A percentile compares a stretch with the other conserved stretches of the same genome.
phyloP scores from a whole-genome alignment of 805 yeast genomes.

The Saccharomycopsis olivae region DNA sequence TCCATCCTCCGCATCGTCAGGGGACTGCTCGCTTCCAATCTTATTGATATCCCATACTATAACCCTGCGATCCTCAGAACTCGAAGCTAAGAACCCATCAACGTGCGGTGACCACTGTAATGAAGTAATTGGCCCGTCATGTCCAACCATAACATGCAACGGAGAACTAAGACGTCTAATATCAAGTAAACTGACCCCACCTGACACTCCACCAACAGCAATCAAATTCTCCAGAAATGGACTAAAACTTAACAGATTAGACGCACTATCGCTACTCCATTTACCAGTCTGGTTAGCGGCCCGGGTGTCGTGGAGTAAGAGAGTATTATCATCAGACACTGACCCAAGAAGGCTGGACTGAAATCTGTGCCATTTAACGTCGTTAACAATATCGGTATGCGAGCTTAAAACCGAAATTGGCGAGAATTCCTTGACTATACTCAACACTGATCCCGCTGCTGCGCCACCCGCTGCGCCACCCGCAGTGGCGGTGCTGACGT shows the following conservation, averaged over 20 bases:
- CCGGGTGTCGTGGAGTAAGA: conserved; percentile 47
- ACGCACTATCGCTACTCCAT: conserved; percentile 19
- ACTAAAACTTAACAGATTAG: conserved; percentile 56
- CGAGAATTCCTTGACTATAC: background rate
- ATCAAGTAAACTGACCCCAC: conserved; percentile 58
- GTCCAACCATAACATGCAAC: conserved; percentile 73
- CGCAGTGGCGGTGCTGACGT: conserved; percentile 23
- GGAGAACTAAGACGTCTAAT: conserved; percentile 36
- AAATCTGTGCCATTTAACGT: conserved; percentile 59
- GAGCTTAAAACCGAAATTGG: conserved; percentile 26
- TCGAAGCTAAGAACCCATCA: conserved; percentile 71
- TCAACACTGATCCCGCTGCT: background rate
- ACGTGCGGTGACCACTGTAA: conserved; percentile 69
- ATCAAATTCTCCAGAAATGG: conserved; percentile 46
- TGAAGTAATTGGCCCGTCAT: conserved; percentile 58
- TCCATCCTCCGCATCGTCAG: conserved; percentile 86
- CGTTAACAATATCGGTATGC: conserved; percentile 60
- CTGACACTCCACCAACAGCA: conserved; percentile 63
- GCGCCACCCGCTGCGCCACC: too few species aligned
- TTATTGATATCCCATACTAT: conserved; percentile 72
- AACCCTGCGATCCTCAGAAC: conserved; percentile 67
- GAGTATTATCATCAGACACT: conserved; percentile 59
- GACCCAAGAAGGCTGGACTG: conserved; percentile 48
- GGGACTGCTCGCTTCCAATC: conserved; percentile 77
- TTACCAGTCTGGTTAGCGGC: too few species aligned